These are phyloP conservation scores for Hibiscus tridactylites DNA, from an alignment of 345 rosid genomes.

Conservation along the genomic window DNA sequence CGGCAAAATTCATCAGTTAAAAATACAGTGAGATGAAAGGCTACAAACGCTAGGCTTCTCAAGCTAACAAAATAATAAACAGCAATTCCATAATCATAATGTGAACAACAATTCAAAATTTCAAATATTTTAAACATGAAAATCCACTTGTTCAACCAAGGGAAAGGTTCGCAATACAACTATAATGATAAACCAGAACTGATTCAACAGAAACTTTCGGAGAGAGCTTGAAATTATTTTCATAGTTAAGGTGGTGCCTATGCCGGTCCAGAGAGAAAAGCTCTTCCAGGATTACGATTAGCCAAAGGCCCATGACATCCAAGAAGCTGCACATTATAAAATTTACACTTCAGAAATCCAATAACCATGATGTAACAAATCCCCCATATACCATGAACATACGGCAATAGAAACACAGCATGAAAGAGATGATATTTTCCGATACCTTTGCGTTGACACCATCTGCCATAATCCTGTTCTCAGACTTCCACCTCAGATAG, in stretches of 20 bases:
- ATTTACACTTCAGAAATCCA: neutral
- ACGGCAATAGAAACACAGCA: neutral
- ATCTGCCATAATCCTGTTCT: slow-evolving; percentile 41
- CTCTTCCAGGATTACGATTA: slow-evolving; percentile 35
- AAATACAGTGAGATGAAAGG: too few relatives aligned
- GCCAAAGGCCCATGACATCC: slow-evolving; percentile 33
- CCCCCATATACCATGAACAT: neutral
- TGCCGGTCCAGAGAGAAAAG: slow-evolving; percentile 21
- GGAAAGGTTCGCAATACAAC: neutral
- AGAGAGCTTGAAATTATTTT: neutral
- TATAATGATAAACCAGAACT: neutral
- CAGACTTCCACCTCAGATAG: slow-evolving; percentile 35
- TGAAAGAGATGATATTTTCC: neutral
- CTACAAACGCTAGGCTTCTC: neutral
- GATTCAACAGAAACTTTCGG: neutral
- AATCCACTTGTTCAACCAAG: neutral
- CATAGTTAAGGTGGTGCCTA: neutral
- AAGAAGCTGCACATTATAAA: slow-evolving; percentile 21
- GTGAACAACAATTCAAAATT: neutral
- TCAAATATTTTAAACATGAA: neutral
- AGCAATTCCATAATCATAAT: neutral
- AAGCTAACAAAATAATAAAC: neutral
- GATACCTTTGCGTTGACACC: slow-evolving; percentile 51
- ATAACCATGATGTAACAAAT: neutral
- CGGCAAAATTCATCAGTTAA: too few relatives aligned